Base-by-base conservation (phyloP, 148 eudicot species). In the Rhododendron vialii region DNA sequence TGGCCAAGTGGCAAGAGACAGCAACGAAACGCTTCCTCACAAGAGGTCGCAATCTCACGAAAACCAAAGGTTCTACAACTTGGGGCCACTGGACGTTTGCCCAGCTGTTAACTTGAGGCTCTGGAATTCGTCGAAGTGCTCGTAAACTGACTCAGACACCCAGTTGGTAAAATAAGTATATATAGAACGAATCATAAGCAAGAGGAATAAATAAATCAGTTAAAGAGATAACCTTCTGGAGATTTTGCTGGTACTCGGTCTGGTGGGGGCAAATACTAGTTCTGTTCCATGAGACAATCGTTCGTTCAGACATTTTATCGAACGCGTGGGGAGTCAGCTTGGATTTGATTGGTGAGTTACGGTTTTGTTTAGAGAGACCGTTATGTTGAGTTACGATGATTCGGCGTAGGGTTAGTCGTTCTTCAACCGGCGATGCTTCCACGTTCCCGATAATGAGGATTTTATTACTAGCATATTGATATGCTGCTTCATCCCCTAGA, bases 271-370 rank as follows among this genome's bases (percentile, higher is more conserved):
- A 14, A 53, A 26, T 69, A 12, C 75, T 6, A 36, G 38, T 67
- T n/a, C 75, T 76, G 86, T 90, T 92, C 91, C 90, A 92, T 9
- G 92, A 87, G 24, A 88, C 92, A 82, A 86, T 87, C 3, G 88
- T 85, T 88, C 91, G 48, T 20, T 53, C 45, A 5, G 89, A 87
- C 93, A 93, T 90, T 88, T 75, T 76, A 81, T 93, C 95, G 81
- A 93, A 93, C 88, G 90, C 9, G 5, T 87, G 81, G 55, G 91
- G 93, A 10, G 84, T n/a, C 86, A 47, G 11, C 93, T 91, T 7
- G 50, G 57, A 86, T 86, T 78, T 2, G 80, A 84, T 3, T 4
- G 26, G 0, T 35, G 9, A 0, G 89, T 41, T 24, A 92, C 85
- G 26, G 87, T 83, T 80, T 81, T 85, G 89, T 91, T 92, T 41